Conservation (phyloP, 768 basidiomycete genomes). For the Sutorius australiensis region DNA sequence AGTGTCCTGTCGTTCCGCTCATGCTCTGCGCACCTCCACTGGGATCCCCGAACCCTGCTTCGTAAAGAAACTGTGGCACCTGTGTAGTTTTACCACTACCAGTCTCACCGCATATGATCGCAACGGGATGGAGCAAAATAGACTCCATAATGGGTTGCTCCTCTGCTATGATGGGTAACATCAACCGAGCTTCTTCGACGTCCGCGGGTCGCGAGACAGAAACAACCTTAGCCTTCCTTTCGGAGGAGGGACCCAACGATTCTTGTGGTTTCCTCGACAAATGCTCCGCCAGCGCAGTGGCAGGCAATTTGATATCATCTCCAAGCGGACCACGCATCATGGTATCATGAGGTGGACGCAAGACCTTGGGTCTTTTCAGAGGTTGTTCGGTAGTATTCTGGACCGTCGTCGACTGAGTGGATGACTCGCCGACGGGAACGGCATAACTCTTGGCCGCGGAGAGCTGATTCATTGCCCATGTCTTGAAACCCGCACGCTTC, state of each 20-base stretch:
- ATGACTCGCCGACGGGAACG: constrained; percentile 9
- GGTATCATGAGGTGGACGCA: constrained; percentile 24
- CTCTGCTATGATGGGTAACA: constrained; percentile 87
- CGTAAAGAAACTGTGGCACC: constrained; percentile 96
- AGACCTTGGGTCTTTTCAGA: constrained; percentile 48
- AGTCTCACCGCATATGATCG: constrained; percentile 79
- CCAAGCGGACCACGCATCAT: constrained; percentile 80
- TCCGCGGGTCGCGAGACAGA: constrained; percentile 61
- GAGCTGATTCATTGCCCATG: constrained; percentile 84
- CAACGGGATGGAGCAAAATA: constrained; percentile 79
- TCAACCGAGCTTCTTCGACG: constrained; percentile 70
- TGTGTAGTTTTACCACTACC: constrained; percentile 99
- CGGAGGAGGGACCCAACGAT: constrained; percentile 5
- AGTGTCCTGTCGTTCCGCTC: neutral
- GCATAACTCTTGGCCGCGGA: constrained; percentile 43
- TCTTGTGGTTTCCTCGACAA: constrained; percentile 8
- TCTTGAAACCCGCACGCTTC: constrained; percentile 68
- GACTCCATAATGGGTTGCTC: constrained; percentile 95
- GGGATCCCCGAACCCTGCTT: constrained; percentile 87
- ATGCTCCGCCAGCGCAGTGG: constrained; percentile 59
- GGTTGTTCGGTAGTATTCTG: constrained; percentile 7
- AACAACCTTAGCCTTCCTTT: constrained; percentile 41
- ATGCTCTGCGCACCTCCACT: constrained; percentile 59
- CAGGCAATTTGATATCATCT: constrained; percentile 61
- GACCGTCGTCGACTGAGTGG: constrained; percentile 12